phyloP scores from a whole-genome alignment of 73 alveolate genomes.

The Effrenium voratum region DNA sequence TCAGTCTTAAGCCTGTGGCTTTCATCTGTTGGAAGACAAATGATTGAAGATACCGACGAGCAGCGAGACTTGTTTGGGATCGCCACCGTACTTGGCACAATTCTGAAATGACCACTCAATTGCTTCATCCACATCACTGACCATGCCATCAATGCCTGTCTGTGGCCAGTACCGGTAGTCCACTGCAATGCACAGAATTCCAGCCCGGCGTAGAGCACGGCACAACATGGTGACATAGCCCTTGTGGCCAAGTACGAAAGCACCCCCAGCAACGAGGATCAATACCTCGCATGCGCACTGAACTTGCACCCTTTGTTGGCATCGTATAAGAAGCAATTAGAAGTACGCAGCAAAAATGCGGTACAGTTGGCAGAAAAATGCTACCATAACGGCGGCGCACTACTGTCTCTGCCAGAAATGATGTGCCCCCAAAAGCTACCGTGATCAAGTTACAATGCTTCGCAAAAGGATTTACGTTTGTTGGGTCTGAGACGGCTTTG shows the following conservation, averaged over 20 bases:
- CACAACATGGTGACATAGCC: constrained; percentile 71
- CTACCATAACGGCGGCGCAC: too few relatives aligned
- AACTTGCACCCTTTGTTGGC: too few relatives aligned
- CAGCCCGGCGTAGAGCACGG: constrained; percentile 52
- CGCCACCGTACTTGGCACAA: constrained; percentile 49
- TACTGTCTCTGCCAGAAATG: too few relatives aligned
- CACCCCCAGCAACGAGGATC: constrained; percentile 70
- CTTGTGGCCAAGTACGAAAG: constrained; percentile 75
- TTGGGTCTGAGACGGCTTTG: too few relatives aligned
- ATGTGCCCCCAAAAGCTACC: too few relatives aligned
- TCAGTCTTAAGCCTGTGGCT: too few relatives aligned
- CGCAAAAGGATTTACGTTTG: too few relatives aligned
- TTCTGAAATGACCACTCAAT: constrained; percentile 50
- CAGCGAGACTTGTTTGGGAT: constrained; percentile 28
- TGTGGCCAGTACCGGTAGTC: constrained; percentile 87
- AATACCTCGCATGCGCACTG: constrained; percentile 64
- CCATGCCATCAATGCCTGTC: constrained; percentile 60
- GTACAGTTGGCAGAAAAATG: too few relatives aligned
- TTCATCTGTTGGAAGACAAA: too few relatives aligned
- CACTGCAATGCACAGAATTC: constrained; percentile 87
- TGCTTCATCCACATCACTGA: constrained; percentile 43
- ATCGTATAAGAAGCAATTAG: too few relatives aligned
- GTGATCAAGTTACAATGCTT: too few relatives aligned
- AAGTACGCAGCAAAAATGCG: too few relatives aligned
- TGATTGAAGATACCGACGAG: not conserved